Evolutionary conservation across 768 basidiomycete species (phyloP).

Genomic region (Boletus barrowsii): DNA sequence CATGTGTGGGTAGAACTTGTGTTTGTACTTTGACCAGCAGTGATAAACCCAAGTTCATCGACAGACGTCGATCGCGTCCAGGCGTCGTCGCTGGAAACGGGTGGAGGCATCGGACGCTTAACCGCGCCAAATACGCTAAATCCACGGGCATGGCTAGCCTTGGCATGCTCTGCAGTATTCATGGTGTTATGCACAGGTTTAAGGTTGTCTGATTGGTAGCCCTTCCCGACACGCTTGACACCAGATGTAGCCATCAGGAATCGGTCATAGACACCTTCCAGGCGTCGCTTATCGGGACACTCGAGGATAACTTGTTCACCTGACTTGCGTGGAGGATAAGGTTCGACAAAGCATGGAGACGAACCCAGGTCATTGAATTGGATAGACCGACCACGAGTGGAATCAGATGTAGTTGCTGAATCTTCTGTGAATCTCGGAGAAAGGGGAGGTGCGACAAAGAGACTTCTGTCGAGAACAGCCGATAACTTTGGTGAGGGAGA

Average conservation of each 20-base stretch:
- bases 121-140: conserved; percentile 31
- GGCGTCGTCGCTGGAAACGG: conserved; percentile 65
- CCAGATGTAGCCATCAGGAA: conserved; percentile 81
- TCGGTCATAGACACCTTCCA: conserved; percentile 78
- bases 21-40: conserved; percentile 30
- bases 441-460: conserved; percentile 60
- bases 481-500: conserved; percentile 54
- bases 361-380: conserved; percentile 48
- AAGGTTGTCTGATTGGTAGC: conserved; percentile 71
- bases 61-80: conserved; percentile 46
- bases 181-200: conserved; percentile 39
- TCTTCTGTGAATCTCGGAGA: conserved; percentile 38
- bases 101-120: conserved; percentile 63
- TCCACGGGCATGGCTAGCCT: conserved; percentile 19
- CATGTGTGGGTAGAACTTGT: conserved; percentile 24
- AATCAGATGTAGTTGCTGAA: conserved; percentile 26
- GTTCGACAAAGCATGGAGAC: conserved; percentile 62
- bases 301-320: conserved; percentile 39
- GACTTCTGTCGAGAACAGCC: conserved; percentile 61
- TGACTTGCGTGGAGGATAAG: conserved; percentile 53
- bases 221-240: conserved; percentile 76
- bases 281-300: conserved; percentile 54
- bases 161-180: conserved; percentile 21
- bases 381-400: conserved; percentile 8
- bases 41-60: conserved; percentile 64